These are phyloP conservation scores for Ogataea methanolica DNA, from an alignment of 805 yeast species.

Conservation along the genomic window DNA sequence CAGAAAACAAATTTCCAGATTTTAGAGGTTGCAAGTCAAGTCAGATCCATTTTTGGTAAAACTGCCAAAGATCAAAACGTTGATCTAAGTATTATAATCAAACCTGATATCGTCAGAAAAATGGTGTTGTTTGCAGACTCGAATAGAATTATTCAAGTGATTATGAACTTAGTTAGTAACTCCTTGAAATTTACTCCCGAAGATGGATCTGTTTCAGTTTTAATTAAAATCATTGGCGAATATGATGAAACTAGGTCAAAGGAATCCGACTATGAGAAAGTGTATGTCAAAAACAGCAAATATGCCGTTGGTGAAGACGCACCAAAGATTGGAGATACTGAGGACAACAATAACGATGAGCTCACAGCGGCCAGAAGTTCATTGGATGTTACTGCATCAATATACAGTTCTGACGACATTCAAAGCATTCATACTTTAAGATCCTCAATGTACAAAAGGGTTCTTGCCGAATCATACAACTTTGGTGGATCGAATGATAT, in stretches of 20 bases:
- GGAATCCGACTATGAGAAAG: conserved; percentile 37
- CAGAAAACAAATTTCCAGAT: conserved; percentile 80
- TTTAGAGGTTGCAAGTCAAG: conserved; percentile 77
- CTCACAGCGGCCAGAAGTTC: neutral
- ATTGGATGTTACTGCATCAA: neutral
- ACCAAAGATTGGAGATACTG: neutral
- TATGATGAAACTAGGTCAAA: conserved; percentile 54
- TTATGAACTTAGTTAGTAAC: conserved; percentile 89
- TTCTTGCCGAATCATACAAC: conserved; percentile 37
- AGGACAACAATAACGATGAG: neutral
- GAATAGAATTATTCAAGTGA: conserved; percentile 83
- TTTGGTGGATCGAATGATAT: conserved; percentile 9
- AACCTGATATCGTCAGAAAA: conserved; percentile 55
- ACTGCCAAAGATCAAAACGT: conserved; percentile 76
- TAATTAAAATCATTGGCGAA: conserved; percentile 61
- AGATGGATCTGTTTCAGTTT: conserved; percentile 72
- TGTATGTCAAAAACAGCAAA: conserved; percentile 33
- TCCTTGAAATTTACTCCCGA: conserved; percentile 89
- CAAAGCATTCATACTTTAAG: conserved; percentile 24
- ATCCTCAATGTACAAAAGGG: conserved; percentile 34
- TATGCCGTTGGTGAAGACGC: neutral
- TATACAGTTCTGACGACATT: conserved; percentile 7
- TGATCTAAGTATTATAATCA: conserved; percentile 53
- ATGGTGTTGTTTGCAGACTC: conserved; percentile 82
- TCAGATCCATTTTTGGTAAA: conserved; percentile 79